These are phyloP conservation scores for Lotmaria passim DNA, from an alignment of 208 protist genomes.

Conservation along the genomic window DNA sequence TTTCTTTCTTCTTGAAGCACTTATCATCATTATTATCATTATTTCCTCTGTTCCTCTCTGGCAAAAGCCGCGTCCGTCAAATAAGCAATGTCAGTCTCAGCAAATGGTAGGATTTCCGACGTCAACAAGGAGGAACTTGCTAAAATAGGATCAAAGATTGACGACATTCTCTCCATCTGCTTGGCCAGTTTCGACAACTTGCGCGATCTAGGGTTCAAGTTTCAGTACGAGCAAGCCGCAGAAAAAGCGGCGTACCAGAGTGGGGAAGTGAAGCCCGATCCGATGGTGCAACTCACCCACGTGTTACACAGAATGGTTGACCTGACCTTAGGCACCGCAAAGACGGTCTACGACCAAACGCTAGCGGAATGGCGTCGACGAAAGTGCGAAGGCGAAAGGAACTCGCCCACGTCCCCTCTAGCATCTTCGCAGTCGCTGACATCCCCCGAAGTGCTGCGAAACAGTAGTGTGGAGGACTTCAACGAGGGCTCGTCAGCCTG, in stretches of 20 bases:
- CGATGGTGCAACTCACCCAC: slow-evolving; percentile 60
- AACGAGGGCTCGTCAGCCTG: slow-evolving; percentile 72
- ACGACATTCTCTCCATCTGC: slow-evolving; percentile 65
- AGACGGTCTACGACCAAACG: slow-evolving; percentile 46
- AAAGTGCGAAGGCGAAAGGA: slow-evolving; percentile 23
- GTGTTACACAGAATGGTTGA: slow-evolving; percentile 77
- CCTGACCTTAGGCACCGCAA: slow-evolving; percentile 58
- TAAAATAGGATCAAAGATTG: slow-evolving; percentile 63
- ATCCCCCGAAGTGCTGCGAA: slow-evolving; percentile 44
- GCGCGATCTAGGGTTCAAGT: slow-evolving; percentile 65
- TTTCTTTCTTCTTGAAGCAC: background rate
- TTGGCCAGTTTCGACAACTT: slow-evolving; percentile 62
- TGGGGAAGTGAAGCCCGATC: slow-evolving; percentile 43
- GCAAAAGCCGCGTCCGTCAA: background rate
- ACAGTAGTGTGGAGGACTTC: slow-evolving; percentile 85
- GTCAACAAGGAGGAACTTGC: slow-evolving; percentile 52
- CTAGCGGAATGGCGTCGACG: slow-evolving; percentile 31
- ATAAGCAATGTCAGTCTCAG: slow-evolving; percentile 11
- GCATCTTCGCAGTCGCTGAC: slow-evolving; percentile 31
- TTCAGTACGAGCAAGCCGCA: slow-evolving; percentile 83
- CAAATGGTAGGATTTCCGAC: slow-evolving; percentile 29
- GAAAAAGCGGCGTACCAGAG: slow-evolving; percentile 72
- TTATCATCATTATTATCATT: slow-evolving; percentile 2
- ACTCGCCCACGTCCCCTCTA: slow-evolving; percentile 12
- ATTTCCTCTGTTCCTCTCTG: background rate